A percentile compares a stretch with the other conserved stretches of the same genome.
These are phyloP conservation scores for Craterostigma plantagineum DNA, from an alignment of 257 asterid genomes.

Conservation along the genomic window DNA sequence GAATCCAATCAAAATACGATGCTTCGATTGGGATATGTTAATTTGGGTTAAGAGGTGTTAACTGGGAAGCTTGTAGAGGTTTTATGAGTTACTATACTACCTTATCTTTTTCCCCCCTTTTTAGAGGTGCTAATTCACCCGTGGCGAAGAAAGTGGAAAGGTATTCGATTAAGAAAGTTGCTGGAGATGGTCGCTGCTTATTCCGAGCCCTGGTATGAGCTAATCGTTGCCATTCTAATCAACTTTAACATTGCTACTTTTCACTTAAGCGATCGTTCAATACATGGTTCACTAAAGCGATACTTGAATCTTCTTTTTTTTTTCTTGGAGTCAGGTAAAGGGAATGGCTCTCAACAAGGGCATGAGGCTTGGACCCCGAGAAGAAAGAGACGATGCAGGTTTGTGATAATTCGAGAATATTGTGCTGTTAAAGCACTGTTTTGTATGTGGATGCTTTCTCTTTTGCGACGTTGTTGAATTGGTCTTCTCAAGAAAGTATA, in stretches of 20 bases:
- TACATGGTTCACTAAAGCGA: conserved; percentile 4
- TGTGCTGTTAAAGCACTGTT: background rate
- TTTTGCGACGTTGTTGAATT: no score
- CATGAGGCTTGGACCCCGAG: conserved; percentile 31
- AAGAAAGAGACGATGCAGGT: conserved; percentile 92
- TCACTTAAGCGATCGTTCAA: background rate
- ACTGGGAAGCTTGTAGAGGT: background rate
- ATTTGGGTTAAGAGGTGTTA: no score
- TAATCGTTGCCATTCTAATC: background rate
- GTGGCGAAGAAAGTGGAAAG: conserved; percentile 59
- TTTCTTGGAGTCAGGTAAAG: conserved; percentile 48
- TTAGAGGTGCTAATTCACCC: conserved; percentile 40
- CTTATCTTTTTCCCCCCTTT: background rate
- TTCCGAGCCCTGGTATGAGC: conserved; percentile 85
- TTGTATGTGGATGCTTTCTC: no score
- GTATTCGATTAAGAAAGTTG: conserved; percentile 56
- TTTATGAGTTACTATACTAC: background rate
- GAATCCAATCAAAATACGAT: no score
- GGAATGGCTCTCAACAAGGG: conserved; percentile 97
- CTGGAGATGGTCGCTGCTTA: conserved; percentile 95
- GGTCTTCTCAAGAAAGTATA: no score
- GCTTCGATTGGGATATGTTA: background rate
- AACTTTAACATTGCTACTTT: background rate
- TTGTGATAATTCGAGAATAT: conserved; percentile 7
- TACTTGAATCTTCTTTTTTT: conserved; percentile 1